A percentile compares a stretch with the other conserved stretches of the same genome.
These are phyloP conservation scores for Prunus mume DNA, from an alignment of 306 rosid species.

Conservation along the genomic window DNA sequence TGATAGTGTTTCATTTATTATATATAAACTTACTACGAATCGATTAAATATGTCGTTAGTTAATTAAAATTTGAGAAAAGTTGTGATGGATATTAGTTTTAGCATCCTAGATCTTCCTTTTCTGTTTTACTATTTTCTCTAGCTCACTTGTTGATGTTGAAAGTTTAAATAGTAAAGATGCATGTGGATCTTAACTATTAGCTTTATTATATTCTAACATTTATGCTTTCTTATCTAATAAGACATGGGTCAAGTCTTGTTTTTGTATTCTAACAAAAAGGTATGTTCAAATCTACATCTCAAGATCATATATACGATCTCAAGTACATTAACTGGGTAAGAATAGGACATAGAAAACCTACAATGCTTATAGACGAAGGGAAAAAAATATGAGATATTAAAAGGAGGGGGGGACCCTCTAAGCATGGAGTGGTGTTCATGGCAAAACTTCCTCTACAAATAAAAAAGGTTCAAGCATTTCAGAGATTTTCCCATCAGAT, in stretches of 20 bases:
- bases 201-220: not conserved
- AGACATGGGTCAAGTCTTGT: slow-evolving; percentile 1
- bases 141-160: not conserved
- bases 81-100: too few relatives aligned
- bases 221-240: not conserved
- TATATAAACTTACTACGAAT: too few relatives aligned
- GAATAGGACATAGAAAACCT: too few relatives aligned
- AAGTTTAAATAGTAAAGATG: not conserved
- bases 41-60: too few relatives aligned
- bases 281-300: not conserved
- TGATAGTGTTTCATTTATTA: too few relatives aligned
- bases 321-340: too few relatives aligned
- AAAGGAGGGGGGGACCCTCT: not conserved
- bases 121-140: not conserved
- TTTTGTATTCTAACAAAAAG: not conserved
- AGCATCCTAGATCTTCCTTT: not conserved
- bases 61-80: too few relatives aligned
- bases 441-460: not conserved
- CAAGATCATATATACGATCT: not conserved
- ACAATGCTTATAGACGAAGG: not conserved
- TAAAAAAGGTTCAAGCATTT: not conserved
- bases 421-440: not conserved
- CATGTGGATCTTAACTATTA: not conserved
- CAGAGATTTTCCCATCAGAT: not conserved
- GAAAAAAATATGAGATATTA: not conserved